phyloP scores from a whole-genome alignment of 352 stramenopile genomes.

The Pythium sukuiense region DNA sequence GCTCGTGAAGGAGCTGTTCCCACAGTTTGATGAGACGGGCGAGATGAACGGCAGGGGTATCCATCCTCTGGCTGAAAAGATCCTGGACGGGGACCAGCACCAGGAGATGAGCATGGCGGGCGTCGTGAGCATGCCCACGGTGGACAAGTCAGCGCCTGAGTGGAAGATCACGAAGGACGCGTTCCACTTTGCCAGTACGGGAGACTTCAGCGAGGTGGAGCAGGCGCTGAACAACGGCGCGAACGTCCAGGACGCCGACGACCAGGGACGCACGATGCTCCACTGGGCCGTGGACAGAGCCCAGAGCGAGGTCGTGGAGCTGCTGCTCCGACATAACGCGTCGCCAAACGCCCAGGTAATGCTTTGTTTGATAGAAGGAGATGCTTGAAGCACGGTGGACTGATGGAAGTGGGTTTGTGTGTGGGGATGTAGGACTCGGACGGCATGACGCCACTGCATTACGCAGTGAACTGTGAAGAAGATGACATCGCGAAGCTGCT shows the following conservation, averaged over 20 bases:
- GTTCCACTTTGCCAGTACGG: constrained; percentile 75
- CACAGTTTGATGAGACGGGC: constrained; percentile 56
- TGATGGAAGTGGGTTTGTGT: neutral
- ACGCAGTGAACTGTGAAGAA: constrained; percentile 72
- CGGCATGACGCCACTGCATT: constrained; percentile 82
- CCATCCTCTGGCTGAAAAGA: constrained; percentile 21
- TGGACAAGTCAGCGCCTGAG: constrained; percentile 79
- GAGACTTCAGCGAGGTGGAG: constrained; percentile 54
- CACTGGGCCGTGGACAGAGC: constrained; percentile 79
- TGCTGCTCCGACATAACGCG: constrained; percentile 53
- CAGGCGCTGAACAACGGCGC: constrained; percentile 39
- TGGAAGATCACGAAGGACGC: constrained; percentile 72
- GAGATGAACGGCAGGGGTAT: constrained; percentile 8
- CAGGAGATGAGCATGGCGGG: constrained; percentile 49
- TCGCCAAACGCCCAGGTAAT: constrained; percentile 60
- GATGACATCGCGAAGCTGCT: constrained; percentile 64
- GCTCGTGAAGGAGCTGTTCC: constrained; percentile 70
- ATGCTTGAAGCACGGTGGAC: neutral
- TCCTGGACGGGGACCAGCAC: constrained; percentile 10
- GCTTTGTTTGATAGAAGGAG: neutral
- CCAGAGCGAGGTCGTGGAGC: constrained; percentile 47
- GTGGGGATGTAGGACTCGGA: constrained; percentile 47
- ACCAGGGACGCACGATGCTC: constrained; percentile 77
- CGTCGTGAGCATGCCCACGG: constrained; percentile 59
- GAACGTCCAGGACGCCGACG: constrained; percentile 57